Percentiles rank a stretch among this genome's conserved stretches.
These are phyloP conservation scores for Hibiscus mutabilis DNA, from an alignment of 345 rosid species.

Conservation along the genomic window DNA sequence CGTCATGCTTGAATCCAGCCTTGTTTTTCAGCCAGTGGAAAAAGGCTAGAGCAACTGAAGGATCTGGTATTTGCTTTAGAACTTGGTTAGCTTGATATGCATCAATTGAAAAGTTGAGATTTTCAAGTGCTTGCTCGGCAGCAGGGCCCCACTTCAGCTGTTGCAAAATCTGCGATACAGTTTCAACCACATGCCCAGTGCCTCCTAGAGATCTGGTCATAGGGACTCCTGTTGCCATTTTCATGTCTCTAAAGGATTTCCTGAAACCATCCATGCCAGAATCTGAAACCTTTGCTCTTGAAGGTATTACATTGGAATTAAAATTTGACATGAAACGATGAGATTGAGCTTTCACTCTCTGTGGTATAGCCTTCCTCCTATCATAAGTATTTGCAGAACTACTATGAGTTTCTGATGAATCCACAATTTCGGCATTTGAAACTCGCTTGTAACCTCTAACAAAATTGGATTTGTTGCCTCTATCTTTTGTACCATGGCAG, in stretches of 20 bases:
- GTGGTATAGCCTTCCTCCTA: slow-evolving; percentile 41
- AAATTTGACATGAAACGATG: slow-evolving; percentile 30
- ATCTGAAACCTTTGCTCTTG: slow-evolving; percentile 34
- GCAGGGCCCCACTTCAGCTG: slow-evolving; percentile 68
- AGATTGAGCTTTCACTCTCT: slow-evolving; percentile 31
- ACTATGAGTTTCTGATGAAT: slow-evolving; percentile 23
- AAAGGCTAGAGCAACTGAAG: slow-evolving; percentile 67
- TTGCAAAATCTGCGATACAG: slow-evolving; percentile 42
- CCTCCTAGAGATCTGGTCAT: slow-evolving; percentile 35
- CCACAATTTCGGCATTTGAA: slow-evolving; percentile 28
- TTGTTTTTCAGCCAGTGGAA: slow-evolving; percentile 73
- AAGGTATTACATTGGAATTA: slow-evolving; percentile 23
- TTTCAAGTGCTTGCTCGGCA: slow-evolving; percentile 62
- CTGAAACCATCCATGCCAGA: slow-evolving; percentile 25
- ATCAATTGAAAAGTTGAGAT: slow-evolving; percentile 42
- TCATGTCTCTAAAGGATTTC: slow-evolving; percentile 38
- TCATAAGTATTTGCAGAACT: slow-evolving; percentile 23
- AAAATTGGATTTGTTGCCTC: slow-evolving; percentile 33
- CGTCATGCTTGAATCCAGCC: slow-evolving; percentile 78
- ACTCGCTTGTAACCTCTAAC: slow-evolving; percentile 40
- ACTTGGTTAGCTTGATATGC: slow-evolving; percentile 92
- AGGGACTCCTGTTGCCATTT: slow-evolving; percentile 27
- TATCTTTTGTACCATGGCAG: slow-evolving; percentile 32
- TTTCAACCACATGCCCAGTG: slow-evolving; percentile 42
- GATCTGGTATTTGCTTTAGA: slow-evolving; percentile 73